Evolutionary conservation across 805 yeast species (phyloP).

Genomic region (Gaillardinia entomophila): DNA sequence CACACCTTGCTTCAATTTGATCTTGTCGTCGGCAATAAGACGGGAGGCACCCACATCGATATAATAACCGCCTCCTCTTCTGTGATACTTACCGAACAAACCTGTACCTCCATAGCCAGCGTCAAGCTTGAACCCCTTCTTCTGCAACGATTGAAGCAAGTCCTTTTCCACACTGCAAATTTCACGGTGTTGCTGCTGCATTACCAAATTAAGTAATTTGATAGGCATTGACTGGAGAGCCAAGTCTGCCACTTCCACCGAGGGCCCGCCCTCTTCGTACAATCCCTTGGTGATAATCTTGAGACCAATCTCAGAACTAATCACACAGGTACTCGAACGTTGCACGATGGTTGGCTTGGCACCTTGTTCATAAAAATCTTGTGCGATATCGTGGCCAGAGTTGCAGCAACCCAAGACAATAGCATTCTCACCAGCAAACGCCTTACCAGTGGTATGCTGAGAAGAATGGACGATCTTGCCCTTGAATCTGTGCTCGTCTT

Average conservation of each 20-base stretch:
- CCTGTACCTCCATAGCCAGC: conserved; percentile 42
- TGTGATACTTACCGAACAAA: conserved; percentile 30
- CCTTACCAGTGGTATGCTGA: conserved; percentile 34
- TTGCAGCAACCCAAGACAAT: conserved; percentile 42
- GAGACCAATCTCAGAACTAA: conserved; percentile 29
- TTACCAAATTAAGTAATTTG: conserved; percentile 23
- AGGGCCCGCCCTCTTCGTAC: conserved; percentile 31
- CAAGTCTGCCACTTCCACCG: conserved; percentile 34
- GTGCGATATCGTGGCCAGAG: conserved; percentile 42
- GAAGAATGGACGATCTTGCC: conserved; percentile 39
- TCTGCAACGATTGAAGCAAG: conserved; percentile 22
- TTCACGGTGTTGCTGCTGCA: conserved; percentile 32
- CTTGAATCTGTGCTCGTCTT: conserved; percentile 29
- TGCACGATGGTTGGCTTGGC: conserved; percentile 39
- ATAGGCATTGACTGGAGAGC: conserved; percentile 29
- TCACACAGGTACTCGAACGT: conserved; percentile 40
- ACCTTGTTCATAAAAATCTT: conserved; percentile 41
- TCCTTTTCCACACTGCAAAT: conserved; percentile 26
- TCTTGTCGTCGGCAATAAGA: conserved; percentile 32
- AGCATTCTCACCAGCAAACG: conserved; percentile 36
- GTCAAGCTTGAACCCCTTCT: conserved; percentile 35
- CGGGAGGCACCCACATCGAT: conserved; percentile 41
- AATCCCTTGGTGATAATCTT: conserved; percentile 23
- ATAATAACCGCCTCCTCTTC: conserved; percentile 44
- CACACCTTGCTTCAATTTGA: conserved; percentile 29